Conservation (phyloP, 2,329 filamentous ascomycete species). For the Hortaea werneckii region DNA sequence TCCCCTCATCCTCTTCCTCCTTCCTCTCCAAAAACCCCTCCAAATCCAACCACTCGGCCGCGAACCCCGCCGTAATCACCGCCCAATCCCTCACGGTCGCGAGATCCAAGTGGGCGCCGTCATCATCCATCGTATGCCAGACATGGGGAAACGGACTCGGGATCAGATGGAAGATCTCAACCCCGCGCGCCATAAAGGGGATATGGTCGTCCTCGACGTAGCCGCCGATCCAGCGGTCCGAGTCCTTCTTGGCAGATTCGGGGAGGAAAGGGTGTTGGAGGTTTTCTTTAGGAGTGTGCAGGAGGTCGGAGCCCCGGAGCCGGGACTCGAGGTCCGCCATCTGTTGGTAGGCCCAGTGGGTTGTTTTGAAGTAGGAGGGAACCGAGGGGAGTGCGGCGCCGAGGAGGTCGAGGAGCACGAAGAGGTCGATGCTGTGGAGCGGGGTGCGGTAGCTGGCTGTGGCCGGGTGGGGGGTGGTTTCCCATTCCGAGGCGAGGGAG, state of each 20-base stretch:
- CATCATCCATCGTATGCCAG: constrained; percentile 80
- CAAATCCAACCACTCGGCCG: constrained; percentile 86
- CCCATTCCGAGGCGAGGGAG: constrained; percentile 75
- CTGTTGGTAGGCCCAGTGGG: constrained; percentile 83
- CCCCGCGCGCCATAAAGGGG: constrained; percentile 78
- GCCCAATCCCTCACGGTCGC: constrained; percentile 80
- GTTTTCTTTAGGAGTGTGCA: constrained; percentile 50
- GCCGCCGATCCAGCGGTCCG: constrained; percentile 41
- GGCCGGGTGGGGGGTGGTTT: constrained; percentile 55
- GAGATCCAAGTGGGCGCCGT: constrained; percentile 73
- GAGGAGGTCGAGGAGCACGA: constrained; percentile 83
- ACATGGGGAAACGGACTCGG: constrained; percentile 69
- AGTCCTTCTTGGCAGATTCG: constrained; percentile 46
- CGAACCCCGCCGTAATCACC: constrained; percentile 71
- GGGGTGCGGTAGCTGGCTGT: constrained; percentile 64
- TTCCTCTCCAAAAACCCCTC: constrained; percentile 41
- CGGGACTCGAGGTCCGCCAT: constrained; percentile 66
- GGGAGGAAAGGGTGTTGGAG: constrained; percentile 47
- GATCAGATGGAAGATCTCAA: constrained; percentile 83
- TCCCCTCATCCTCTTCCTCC: background rate
- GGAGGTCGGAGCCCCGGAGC: constrained; percentile 54
- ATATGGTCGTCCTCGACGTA: constrained; percentile 71
- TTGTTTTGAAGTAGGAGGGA: constrained; percentile 79
- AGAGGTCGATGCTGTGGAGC: constrained; percentile 72
- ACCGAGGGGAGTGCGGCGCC: constrained; percentile 59